Base-by-base conservation (phyloP, 2,329 filamentous ascomycete genomes). In the Xylariales sp. region DNA sequence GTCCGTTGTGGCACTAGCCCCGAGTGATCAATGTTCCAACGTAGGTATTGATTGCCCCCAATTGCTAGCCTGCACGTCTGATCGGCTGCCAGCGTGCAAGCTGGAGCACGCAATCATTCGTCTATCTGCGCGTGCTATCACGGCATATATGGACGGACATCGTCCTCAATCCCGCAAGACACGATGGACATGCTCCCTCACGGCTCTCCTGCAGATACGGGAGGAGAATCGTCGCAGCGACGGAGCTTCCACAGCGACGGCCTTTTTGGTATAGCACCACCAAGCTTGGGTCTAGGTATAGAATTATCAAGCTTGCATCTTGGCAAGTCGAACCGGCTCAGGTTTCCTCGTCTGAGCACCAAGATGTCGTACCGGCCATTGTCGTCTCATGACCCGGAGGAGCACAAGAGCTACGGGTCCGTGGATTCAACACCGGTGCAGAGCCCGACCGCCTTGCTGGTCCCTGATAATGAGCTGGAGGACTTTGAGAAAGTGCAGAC, bases 361-460 rank as follows among this genome's bases (percentile, higher is more conserved):
- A 36, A 28, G 10, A 36, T 36, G 31, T 42, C 39, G 5, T 42
- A 42, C 24, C 20, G 29, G 32, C 39, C 31, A 12, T 31, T 42
- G 9, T 27, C 39, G 15, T 15, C 21, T 22, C n/a, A 35, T 12
- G 39, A 42, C 39, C 39, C 39, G 9, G 31, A 42, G 15, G 39
- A 42, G 31, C 31, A 28, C 31, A 42, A 28, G 39, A 42, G 32
- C 31, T 42, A 42, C 14, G 39, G 39, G 20, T 42, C 39, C 4
- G 27, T 21, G 3, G 32, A 31, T 19, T 35, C 31, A 2, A 35
- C 31, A 7, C 38, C 38, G 1, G 14, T 5, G 4, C 1, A 14
- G 8, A 35, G 24, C 24, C 31, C 39, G 4, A 20, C 31, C 11
- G 39, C 39, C 3, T 19, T 42, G 39, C 24, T 36, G 22, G 31